Evolutionary conservation across 768 basidiomycete species (phyloP), one percentile per base, ranked within the genome.

Genomic region (Lanmaoa pseudosensibilis): DNA sequence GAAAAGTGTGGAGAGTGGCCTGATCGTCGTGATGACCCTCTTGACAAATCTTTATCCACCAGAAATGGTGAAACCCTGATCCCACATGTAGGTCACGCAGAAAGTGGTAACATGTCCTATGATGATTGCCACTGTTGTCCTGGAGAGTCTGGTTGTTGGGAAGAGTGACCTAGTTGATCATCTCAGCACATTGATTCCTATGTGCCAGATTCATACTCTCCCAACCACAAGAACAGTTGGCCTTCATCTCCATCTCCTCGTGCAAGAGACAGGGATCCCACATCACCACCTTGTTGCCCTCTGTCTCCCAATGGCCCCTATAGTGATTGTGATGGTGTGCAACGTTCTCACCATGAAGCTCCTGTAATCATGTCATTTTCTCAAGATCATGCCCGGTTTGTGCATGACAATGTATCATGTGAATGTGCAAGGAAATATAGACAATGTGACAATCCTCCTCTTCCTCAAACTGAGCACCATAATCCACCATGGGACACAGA

Each of bases 111-210:
- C 61, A 75, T 86, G 53, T 78, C 83, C 18, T 83, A 80, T 52
- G 74, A 80, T 54, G 87, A 87, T 67, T 80, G 87, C 27, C 84
- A 87, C 67, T 87, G 88, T 68, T 81, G 85, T 46, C 85, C 86
- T 34, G 75, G 67, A 45, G 70, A 72, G 37, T 45, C 61, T 10
- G 47, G 38, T 56, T 63, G 70, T 3, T 59, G 70, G 21, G 72
- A 72, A 34, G 70, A 73, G 51, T 64, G 66, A 39, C 55, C 62
- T 6, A 32, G n/a, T 47, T 27, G 52, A 4, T 49, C 73, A 1
- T 33, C 63, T 56, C 65, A 70, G 45, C 59, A 48, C 51, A 55
- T 55, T 36, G 63, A 70, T 54, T 59, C 67, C 51, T 71, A 71
- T 30, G 46, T 66, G 50, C 65, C 68, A 62, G 72, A 68, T 55